Conservation (phyloP, 2,329 filamentous ascomycete genomes). For the Sphaerulina musiva region DNA sequence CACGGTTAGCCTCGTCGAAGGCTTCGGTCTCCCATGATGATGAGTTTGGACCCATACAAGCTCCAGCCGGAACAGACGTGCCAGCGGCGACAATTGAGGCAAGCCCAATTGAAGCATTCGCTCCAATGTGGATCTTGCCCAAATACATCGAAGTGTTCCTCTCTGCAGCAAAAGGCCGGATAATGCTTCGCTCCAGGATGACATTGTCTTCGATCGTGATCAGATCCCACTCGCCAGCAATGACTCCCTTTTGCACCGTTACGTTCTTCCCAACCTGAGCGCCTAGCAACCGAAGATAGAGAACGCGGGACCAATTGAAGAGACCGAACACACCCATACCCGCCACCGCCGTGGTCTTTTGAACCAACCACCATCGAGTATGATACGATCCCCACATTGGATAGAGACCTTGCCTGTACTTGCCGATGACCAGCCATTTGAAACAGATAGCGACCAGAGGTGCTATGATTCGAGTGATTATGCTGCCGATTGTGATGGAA, state of each 20-base stretch:
- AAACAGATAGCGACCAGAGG: constrained; percentile 46
- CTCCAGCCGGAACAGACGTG: constrained; percentile 43
- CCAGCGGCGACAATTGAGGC: constrained; percentile 49
- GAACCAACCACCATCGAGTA: constrained; percentile 53
- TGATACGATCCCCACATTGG: constrained; percentile 57
- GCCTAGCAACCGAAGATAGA: constrained; percentile 50
- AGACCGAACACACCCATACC: constrained; percentile 44
- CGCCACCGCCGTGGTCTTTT: constrained; percentile 48
- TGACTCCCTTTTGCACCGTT: constrained; percentile 39
- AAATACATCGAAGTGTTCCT: constrained; percentile 55
- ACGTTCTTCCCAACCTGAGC: constrained; percentile 50
- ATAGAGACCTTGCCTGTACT: constrained; percentile 48
- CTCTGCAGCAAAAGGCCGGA: constrained; percentile 51
- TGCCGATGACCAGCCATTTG: constrained; percentile 53
- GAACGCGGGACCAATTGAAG: constrained; percentile 36
- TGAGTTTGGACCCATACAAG: constrained; percentile 52
- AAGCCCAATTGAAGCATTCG: constrained; percentile 44
- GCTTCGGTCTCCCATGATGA: constrained; percentile 52
- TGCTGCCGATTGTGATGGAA: constrained; percentile 41
- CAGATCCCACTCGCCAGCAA: constrained; percentile 52
- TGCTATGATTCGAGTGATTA: constrained; percentile 37
- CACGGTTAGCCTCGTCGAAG: constrained; percentile 43
- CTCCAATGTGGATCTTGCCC: constrained; percentile 46
- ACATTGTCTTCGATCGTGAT: constrained; percentile 49
- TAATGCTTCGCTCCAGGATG: constrained; percentile 44